phyloP scores from a whole-genome alignment of 2,329 filamentous ascomycete genomes.

The Fusarium papillatum region DNA sequence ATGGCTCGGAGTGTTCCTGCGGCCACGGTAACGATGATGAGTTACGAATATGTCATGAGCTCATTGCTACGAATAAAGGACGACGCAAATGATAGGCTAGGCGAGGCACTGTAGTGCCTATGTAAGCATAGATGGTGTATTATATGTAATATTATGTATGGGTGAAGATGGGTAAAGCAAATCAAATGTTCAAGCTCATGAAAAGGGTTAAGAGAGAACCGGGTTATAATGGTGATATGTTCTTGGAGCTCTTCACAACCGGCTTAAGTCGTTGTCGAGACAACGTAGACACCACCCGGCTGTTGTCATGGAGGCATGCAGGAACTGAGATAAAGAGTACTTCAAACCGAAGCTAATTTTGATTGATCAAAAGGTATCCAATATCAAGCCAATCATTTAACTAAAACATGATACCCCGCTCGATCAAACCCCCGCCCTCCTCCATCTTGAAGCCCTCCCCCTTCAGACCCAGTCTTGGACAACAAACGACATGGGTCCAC shows the following conservation, averaged over 20 bases:
- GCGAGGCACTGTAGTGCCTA: not conserved
- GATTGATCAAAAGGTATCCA: not conserved
- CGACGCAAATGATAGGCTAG: not conserved
- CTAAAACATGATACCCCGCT: no score
- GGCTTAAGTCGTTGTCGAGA: no score
- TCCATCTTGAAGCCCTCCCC: not conserved
- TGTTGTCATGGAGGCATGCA: not conserved
- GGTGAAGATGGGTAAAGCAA: not conserved
- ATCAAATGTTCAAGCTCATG: not conserved
- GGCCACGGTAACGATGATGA: slow-evolving; percentile 96
- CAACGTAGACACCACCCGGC: not conserved
- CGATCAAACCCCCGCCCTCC: no score
- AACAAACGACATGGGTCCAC: not conserved
- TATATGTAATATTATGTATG: not conserved
- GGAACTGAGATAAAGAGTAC: not conserved
- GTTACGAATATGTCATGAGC: slow-evolving; percentile 84
- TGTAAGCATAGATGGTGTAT: not conserved
- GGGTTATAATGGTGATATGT: not conserved
- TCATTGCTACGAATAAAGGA: slow-evolving; percentile 16
- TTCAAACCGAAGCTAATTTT: not conserved
- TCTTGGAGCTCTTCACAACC: not conserved
- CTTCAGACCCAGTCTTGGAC: not conserved
- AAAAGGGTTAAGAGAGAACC: not conserved
- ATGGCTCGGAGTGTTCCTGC: slow-evolving; percentile 95
- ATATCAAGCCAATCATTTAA: not conserved